phyloP scores from a whole-genome alignment of 2,329 filamentous ascomycete species.

The Trichoderma simmonsii region DNA sequence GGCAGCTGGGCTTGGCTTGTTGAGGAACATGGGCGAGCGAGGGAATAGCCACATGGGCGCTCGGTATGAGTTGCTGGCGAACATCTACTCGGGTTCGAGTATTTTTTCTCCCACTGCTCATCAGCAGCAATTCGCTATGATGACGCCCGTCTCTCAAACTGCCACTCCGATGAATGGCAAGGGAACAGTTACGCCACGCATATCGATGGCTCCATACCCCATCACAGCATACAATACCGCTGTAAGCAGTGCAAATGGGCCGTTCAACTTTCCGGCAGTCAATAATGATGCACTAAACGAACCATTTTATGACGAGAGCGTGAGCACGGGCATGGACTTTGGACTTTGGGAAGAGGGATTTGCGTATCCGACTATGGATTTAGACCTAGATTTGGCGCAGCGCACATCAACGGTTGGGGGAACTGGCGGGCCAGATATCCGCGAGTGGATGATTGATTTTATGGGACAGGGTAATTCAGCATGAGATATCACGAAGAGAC shows the following conservation, averaged over 20 bases:
- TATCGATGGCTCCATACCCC: constrained; percentile 16
- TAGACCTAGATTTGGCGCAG: constrained; percentile 33
- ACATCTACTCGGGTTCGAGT: constrained; percentile 25
- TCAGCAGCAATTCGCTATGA: not conserved
- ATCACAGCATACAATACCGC: not conserved
- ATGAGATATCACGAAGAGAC: not conserved
- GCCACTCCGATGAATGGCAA: constrained; percentile 2
- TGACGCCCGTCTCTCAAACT: not conserved
- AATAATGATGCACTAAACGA: constrained; percentile 30
- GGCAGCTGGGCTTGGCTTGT: constrained; percentile 44
- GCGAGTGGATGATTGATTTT: constrained; percentile 13
- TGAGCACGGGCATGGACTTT: constrained; percentile 31
- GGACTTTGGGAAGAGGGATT: constrained; percentile 39
- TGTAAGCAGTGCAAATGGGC: not conserved
- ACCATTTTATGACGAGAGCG: constrained; percentile 30
- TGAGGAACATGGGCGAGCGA: constrained; percentile 49
- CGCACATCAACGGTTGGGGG: constrained; percentile 4
- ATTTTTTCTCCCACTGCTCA: constrained; percentile 21
- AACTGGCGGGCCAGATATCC: not conserved
- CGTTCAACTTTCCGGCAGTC: constrained; percentile 29
- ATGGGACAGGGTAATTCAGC: not conserved
- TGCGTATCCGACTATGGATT: constrained; percentile 35
- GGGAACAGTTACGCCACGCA: not conserved
- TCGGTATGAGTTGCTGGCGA: constrained; percentile 29
- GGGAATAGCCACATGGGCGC: constrained; percentile 48